Base-by-base conservation (phyloP, 1,284 basidiomycete species). In the Wolfiporia cocos region DNA sequence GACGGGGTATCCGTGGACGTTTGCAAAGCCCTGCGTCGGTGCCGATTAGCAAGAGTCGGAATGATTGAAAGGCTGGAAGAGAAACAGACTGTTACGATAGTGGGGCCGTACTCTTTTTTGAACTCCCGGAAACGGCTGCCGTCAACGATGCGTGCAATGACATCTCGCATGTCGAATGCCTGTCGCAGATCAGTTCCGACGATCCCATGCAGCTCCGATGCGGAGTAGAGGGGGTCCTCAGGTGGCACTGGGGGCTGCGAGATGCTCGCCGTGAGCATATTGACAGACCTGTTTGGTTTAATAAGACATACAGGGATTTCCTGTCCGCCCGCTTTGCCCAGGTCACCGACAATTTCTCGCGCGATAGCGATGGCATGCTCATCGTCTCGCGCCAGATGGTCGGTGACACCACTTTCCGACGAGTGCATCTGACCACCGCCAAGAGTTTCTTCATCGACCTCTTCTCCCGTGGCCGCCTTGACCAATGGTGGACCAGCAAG, bases 381-480 rank as follows among this genome's bases (percentile, higher is more conserved):
- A 53, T 97, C 93, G 54, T 91, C 86, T 45, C 76, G 68, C 1
- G 92, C 93, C 10, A 97, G 74, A 61, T 96, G 90, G 61, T 97
- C 93, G 18, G 91, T 92, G 1, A 97, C 94, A 37, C 93, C 93
- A 51, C 89, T 92, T 57, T 93, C 91, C 43, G 78, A 83, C 0
- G 92, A 92, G 63, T 97, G 94, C 93, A 97, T 97, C 54, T 84
- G 72, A 14, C 93, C 93, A 35, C 90, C 88, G 29, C 92, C 92
- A 4, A 97, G 74, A 2, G 88, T 86, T 62, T 97, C 93, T 44
- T 94, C 92, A 53, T 95, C 92, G 4, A 96, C 86, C 22, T 84
- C 82, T 62, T 97, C 93, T 30, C 94, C 93, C 0, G 93, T 93
- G 0, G 93, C 94, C 0, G 93, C 94, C 60, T 93, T 94, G 47